Percentiles rank a stretch among this genome's conserved stretches.
Evolutionary conservation across 306 rosid species (phyloP).

Genomic region (Acacia acuminata): DNA sequence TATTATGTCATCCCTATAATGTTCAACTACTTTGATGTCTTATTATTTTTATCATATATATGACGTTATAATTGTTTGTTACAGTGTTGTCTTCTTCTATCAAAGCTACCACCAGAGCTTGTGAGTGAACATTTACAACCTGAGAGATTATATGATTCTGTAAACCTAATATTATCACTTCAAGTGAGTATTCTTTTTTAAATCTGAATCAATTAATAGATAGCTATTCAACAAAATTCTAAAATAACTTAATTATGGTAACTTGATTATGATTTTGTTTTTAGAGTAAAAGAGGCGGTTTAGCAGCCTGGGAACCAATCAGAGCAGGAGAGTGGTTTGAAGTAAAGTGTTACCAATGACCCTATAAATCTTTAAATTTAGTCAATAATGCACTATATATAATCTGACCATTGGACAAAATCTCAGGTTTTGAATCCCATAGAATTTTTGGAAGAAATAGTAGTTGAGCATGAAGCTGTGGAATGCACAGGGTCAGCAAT

Average conservation of each 20-base stretch:
- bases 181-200: constrained; percentile 32
- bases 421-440: constrained; percentile 24
- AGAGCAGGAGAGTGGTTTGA: constrained; percentile 45
- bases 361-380: too few relatives aligned
- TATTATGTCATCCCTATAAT: not conserved
- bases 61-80: too few relatives aligned
- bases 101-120: not conserved
- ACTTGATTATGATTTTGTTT: not conserved
- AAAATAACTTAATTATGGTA: too few relatives aligned
- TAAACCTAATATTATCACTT: constrained; percentile 46
- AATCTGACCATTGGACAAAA: not conserved
- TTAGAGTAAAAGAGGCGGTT: constrained; percentile 62
- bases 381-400: not conserved
- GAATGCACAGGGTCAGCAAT: constrained; percentile 35
- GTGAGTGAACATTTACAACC: not conserved
- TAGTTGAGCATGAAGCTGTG: constrained; percentile 20
- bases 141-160: constrained; percentile 29
- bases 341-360: constrained; percentile 22
- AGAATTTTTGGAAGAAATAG: not conserved
- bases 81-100: not conserved
- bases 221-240: too few relatives aligned
- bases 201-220: not conserved
- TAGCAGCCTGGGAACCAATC: constrained; percentile 45
- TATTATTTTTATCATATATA: not conserved
- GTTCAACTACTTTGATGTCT: not conserved